phyloP scores from a whole-genome alignment of 495 filamentous ascomycete genomes.

The Penicillium antarcticum region DNA sequence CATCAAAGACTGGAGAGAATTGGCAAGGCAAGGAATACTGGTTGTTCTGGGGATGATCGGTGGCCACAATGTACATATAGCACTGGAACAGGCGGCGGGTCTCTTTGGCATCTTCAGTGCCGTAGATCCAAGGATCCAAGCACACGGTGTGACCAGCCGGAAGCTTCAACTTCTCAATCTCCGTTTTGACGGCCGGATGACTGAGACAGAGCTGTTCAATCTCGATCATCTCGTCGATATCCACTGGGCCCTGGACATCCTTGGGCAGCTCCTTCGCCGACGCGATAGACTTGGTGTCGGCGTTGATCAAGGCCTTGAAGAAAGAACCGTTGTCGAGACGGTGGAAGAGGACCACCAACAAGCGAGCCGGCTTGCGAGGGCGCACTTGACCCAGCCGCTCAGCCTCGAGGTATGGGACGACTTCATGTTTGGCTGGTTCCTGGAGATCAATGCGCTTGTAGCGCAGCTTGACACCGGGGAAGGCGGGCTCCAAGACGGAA shows the following conservation, averaged over 20 bases:
- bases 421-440: constrained; percentile 40
- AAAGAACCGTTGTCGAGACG: constrained; percentile 40
- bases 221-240: constrained; percentile 40
- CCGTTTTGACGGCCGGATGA: constrained; percentile 40
- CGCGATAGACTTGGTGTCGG: constrained; percentile 35
- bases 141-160: constrained; percentile 38
- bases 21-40: constrained; percentile 77
- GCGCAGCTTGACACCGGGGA: constrained; percentile 37
- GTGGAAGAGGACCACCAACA: constrained; percentile 40
- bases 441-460: constrained; percentile 46
- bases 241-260: constrained; percentile 38
- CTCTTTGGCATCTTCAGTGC: constrained; percentile 35
- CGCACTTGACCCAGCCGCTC: constrained; percentile 32
- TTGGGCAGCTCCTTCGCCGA: constrained; percentile 40
- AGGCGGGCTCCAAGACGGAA: constrained; percentile 35
- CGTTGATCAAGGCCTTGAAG: constrained; percentile 42
- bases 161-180: constrained; percentile 42
- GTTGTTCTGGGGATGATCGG: constrained; percentile 50
- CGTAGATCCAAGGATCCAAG: constrained; percentile 47
- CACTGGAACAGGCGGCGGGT: constrained; percentile 41
- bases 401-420: constrained; percentile 41
- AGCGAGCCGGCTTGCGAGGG: constrained; percentile 33
- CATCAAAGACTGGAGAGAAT: constrained; percentile 74
- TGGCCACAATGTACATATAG: constrained; percentile 42
- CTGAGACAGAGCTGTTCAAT: constrained; percentile 38